Conservation (phyloP, 208 protist species). For the Trypanosomatidae sp. region DNA sequence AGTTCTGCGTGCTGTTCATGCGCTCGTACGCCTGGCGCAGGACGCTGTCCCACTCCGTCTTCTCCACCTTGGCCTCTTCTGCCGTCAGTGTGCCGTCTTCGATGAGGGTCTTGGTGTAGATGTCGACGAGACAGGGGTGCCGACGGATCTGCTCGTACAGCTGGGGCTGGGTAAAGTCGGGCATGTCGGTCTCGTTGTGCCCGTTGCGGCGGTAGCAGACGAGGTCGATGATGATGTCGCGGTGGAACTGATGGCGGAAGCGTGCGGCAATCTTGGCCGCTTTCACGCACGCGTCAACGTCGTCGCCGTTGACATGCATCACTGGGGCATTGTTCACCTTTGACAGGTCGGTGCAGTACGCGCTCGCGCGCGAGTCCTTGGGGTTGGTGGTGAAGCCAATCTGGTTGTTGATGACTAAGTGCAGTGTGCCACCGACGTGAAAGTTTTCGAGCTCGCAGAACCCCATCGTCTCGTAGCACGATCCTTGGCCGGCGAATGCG, state of each 20-base stretch:
- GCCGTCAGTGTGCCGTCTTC: slow-evolving; percentile 74
- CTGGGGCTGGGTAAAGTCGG: slow-evolving; percentile 96
- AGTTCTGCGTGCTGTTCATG: slow-evolving; percentile 80
- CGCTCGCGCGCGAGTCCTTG: slow-evolving; percentile 85
- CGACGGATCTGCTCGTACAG: slow-evolving; percentile 94
- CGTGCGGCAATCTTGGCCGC: slow-evolving; percentile 88
- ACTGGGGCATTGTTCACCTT: slow-evolving; percentile 96
- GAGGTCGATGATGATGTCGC: slow-evolving; percentile 97
- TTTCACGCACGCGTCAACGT: slow-evolving; percentile 94
- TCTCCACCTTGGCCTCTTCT: slow-evolving; percentile 60
- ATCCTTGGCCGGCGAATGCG: slow-evolving; percentile 96
- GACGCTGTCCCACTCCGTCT: slow-evolving; percentile 68
- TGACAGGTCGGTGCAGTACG: slow-evolving; percentile 97
- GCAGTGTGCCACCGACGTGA: slow-evolving; percentile 97
- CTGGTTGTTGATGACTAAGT: slow-evolving; percentile 99
- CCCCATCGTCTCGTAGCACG: slow-evolving; percentile 98
- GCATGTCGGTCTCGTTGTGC: slow-evolving; percentile 98
- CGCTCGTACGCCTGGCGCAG: slow-evolving; percentile 84
- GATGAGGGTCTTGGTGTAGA: slow-evolving; percentile 90
- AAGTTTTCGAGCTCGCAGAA: slow-evolving; percentile 94
- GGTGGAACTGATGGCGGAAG: slow-evolving; percentile 94
- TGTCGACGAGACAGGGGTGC: slow-evolving; percentile 84
- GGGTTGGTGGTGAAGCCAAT: slow-evolving; percentile 98
- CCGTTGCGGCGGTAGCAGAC: slow-evolving; percentile 97
- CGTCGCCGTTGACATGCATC: slow-evolving; percentile 98